Evolutionary conservation across 1,284 basidiomycete species (phyloP), one percentile per base, ranked within the genome.

Genomic region (Ceratobasidium sp.): DNA sequence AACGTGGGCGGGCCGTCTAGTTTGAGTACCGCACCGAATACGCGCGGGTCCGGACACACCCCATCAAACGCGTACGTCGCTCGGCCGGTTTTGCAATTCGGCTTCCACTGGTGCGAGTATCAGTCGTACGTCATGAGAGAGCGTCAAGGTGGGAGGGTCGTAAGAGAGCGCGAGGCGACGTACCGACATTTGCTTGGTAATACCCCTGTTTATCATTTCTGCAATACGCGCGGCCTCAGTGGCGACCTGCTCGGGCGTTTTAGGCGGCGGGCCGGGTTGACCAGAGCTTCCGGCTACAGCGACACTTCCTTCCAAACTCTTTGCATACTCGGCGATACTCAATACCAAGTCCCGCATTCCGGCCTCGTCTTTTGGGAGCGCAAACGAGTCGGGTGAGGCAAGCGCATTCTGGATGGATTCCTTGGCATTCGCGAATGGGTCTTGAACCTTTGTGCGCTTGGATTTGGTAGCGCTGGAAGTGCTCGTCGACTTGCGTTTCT

Each of bases 1-100:
- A 86, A 89, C 15, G 80, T 87, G 0, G 88, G 87, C 1, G 88
- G 86, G 0, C 85, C 86, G 22, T 80, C 84, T 2, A 89, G 81
- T 0, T 84, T 83, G 78, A 90, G 79, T 54, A 89, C 80, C 3
- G 81, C 82, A 1, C 87, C 88, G 78, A 90, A 90, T 43, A 90
- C 85, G n/a, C 82, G 83, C 0, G 87, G 84, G 80, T 90, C 87
- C 8, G 83, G 79, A 80, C 88, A 90, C 15, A 90, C 84, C 17
- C 88, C 89, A 77, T 90, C 88, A 80, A 89, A 90, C 11, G 81
- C 79, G 85, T 85, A 90, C 76, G 86, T 88, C 11, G 89, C 85
- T 15, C 82, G 79, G 29, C 87, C 86, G 0, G 82, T 84, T 80
- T 88, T 89, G 82, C 88, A 89, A 1, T 86, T 85, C 2, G 87